Base-by-base conservation (phyloP, 83 land plant genomes). In the Thuja plicata region DNA sequence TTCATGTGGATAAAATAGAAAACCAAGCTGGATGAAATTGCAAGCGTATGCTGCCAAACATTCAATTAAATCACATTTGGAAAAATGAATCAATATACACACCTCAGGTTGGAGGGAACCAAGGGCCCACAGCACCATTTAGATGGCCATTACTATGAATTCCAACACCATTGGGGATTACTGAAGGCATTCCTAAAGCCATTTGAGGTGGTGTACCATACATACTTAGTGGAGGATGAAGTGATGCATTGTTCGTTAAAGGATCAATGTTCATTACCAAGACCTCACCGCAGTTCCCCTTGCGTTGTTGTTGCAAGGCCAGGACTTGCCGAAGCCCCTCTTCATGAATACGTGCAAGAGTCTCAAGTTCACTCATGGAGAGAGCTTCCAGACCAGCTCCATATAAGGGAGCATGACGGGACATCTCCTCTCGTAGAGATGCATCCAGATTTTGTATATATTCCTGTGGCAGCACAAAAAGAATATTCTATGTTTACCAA, bases 361-460 rank as follows among this genome's bases (percentile, higher is more conserved):
- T 97, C 89, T 98, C 99, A 66, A 98, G 91, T 89, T 98, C 99
- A 88, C 94, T 94, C 91, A 94, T 89, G 40, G 99, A 96, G 81
- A 98, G 88, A 24, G 94, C 91, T 90, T 98, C 99, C 88, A 98
- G 84, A 43, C 99, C 99, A 43, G 93, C 99, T 43, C 99, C 99
- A 93, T 98, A 98, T 10, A 98, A 95, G 27, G 99, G 99, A 19
- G 99, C 99, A 92, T 98, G 99, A 46, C 97, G 93, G 21, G 97
- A 92, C 97, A 98, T 97, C 91, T 98, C 99, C 84, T 98, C 99
- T 85, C 94, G 98, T 86, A 97, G 89, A 30, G 95, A 94, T 76
- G 86, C 87, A 87, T 98, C 95, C 40, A 97, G 91, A 10, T 90
- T 87, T 34, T 94, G 97, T 60, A 97, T 95, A 82, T 94, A 95